phyloP scores from a whole-genome alignment of 345 rosid species.

The Eucalyptus cloeziana region DNA sequence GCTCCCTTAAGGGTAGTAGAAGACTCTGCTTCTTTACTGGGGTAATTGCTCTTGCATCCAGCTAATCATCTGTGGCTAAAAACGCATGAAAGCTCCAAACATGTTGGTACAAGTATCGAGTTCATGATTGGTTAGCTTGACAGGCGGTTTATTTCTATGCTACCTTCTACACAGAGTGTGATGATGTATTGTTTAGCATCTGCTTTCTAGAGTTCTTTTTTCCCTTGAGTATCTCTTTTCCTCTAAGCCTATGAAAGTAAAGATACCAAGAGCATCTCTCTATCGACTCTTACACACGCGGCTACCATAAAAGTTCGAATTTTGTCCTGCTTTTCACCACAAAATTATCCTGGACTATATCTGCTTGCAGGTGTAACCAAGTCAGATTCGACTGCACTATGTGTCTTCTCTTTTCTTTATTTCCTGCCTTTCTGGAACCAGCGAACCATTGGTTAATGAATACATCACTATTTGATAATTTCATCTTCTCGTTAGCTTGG shows the following conservation, averaged over 20 bases:
- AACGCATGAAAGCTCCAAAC: background rate
- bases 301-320: background rate
- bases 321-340: background rate
- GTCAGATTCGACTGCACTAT: background rate
- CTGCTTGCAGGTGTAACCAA: background rate
- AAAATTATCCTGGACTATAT: background rate
- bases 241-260: background rate
- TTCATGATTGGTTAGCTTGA: background rate
- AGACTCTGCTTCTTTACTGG: slow-evolving; percentile 17
- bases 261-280: background rate
- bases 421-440: background rate
- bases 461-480: background rate
- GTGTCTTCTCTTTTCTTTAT: background rate
- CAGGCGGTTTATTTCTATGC: background rate
- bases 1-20: slow-evolving; percentile 29
- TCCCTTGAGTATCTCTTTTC: background rate
- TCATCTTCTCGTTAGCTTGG: background rate
- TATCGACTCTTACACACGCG: background rate
- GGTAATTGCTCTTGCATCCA: slow-evolving; percentile 6
- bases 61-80: background rate
- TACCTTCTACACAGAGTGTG: background rate
- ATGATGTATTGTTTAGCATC: background rate
- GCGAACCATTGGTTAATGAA: background rate
- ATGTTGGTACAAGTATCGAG: background rate
- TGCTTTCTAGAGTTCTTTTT: background rate